Conservation (phyloP, 2,329 filamentous ascomycete genomes). For the Penicillium sp. region DNA sequence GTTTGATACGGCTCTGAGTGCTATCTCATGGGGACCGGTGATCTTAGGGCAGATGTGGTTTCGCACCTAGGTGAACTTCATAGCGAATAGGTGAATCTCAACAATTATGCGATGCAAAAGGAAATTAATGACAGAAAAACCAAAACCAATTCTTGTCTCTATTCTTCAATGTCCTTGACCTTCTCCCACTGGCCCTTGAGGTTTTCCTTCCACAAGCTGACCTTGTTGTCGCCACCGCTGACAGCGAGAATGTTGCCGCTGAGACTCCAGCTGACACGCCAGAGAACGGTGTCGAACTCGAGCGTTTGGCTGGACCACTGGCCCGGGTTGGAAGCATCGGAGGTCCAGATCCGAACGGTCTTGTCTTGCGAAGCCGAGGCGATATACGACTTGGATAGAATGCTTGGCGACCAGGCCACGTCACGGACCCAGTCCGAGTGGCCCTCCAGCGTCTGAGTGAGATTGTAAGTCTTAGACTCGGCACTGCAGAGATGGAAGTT, state of each 20-base stretch:
- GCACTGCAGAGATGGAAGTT: conserved; percentile 32
- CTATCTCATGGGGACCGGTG: neutral
- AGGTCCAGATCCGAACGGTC: conserved; percentile 96
- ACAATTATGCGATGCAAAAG: conserved; percentile 15
- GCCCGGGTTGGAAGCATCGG: conserved; percentile 59
- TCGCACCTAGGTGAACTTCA: neutral
- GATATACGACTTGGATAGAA: conserved; percentile 94
- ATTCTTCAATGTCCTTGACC: conserved; percentile 94
- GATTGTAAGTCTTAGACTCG: conserved; percentile 51
- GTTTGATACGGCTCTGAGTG: neutral
- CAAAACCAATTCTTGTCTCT: conserved; percentile 11
- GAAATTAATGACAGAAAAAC: conserved; percentile 15
- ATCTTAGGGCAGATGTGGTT: neutral
- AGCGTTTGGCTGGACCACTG: conserved; percentile 84
- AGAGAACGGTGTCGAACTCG: conserved; percentile 81
- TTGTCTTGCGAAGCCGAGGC: conserved; percentile 94
- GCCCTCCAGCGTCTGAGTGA: conserved; percentile 60
- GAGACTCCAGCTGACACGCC: conserved; percentile 96
- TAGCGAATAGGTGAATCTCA: conserved; percentile 5
- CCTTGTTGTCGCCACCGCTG: conserved; percentile 91
- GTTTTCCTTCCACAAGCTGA: conserved; percentile 98
- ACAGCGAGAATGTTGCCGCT: conserved; percentile 95
- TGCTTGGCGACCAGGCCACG: conserved; percentile 93
- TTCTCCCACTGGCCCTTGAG: conserved; percentile 94
- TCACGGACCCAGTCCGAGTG: conserved; percentile 97